Conservation (phyloP, 371 early-diverging fungal species). For the Zychaea mexicana region DNA sequence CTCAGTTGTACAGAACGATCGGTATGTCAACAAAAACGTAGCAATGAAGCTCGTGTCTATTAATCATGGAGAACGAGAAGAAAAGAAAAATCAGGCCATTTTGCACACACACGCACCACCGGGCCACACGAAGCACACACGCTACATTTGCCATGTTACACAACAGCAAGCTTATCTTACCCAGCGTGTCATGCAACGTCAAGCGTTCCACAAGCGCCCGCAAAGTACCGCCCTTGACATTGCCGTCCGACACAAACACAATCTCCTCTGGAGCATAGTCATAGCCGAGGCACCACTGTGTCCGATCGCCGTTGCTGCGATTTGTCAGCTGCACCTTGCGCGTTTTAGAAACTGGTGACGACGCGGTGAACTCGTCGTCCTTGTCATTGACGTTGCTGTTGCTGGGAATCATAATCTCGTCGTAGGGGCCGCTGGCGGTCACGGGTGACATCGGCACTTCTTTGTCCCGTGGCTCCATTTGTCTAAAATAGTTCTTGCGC, state of each 20-base stretch:
- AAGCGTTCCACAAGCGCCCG: conserved; percentile 85
- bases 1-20: conserved; percentile 78
- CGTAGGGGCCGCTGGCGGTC: conserved; percentile 22
- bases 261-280: conserved; percentile 80
- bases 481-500: conserved; percentile 35
- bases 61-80: not conserved
- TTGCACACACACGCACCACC: too few relatives aligned
- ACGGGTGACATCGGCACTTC: conserved; percentile 5
- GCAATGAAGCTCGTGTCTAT: conserved; percentile 77
- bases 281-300: conserved; percentile 61
- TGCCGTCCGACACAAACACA: conserved; percentile 77
- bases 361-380: conserved; percentile 6
- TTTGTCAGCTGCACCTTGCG: not conserved
- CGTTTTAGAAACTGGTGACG: conserved; percentile 10
- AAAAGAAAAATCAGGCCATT: not conserved
- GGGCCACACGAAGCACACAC: too few relatives aligned
- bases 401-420: conserved; percentile 40
- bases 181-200: conserved; percentile 77
- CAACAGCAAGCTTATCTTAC: conserved; percentile 19
- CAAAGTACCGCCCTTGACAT: conserved; percentile 87
- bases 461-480: conserved; percentile 6
- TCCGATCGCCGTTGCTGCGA: conserved; percentile 12
- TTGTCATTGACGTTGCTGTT: not conserved
- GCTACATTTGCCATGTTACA: not conserved
- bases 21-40: conserved; percentile 88